Evolutionary conservation across 2,329 filamentous ascomycete genomes (phyloP).

Genomic region (Chaetomiaceae sp.): DNA sequence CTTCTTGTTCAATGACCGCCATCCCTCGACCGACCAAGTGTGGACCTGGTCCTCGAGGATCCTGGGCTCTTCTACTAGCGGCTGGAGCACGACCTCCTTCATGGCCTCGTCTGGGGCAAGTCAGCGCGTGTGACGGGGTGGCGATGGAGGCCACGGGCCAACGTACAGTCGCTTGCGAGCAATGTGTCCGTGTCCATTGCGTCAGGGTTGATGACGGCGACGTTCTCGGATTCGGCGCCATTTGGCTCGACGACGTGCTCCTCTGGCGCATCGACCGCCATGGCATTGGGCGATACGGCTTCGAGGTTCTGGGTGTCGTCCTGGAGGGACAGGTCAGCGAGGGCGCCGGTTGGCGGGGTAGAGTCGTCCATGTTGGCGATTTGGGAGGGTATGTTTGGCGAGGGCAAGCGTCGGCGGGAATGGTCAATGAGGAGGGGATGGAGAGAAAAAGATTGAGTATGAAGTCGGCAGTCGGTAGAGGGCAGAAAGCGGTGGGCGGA

Average conservation of each 20-base stretch:
- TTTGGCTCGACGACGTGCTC: slow-evolving; percentile 49
- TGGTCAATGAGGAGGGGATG: background rate
- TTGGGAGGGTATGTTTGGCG: background rate
- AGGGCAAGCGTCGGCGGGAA: background rate
- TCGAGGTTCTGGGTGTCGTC: slow-evolving; percentile 47
- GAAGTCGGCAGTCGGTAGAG: background rate
- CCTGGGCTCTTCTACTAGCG: slow-evolving; percentile 70
- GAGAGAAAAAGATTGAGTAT: background rate
- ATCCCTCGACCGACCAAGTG: slow-evolving; percentile 86
- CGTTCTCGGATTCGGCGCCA: slow-evolving; percentile 46
- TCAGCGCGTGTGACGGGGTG: slow-evolving; percentile 16
- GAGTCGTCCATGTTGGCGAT: slow-evolving; percentile 9
- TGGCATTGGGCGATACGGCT: slow-evolving; percentile 52
- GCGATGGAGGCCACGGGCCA: background rate
- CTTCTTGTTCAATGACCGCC: slow-evolving; percentile 70
- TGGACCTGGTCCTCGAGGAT: slow-evolving; percentile 69
- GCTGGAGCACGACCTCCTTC: slow-evolving; percentile 71
- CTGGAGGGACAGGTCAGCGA: slow-evolving; percentile 28
- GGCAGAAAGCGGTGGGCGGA: slow-evolving; percentile 2
- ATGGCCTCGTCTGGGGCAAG: slow-evolving; percentile 70
- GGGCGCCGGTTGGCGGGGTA: slow-evolving; percentile 16
- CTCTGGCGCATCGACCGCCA: slow-evolving; percentile 49
- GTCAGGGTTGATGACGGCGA: slow-evolving; percentile 54
- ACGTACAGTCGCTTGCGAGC: slow-evolving; percentile 49
- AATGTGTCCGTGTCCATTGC: slow-evolving; percentile 34